phyloP scores from a whole-genome alignment of 1,139 yeast genomes.

The Sugiyamaella sp. region DNA sequence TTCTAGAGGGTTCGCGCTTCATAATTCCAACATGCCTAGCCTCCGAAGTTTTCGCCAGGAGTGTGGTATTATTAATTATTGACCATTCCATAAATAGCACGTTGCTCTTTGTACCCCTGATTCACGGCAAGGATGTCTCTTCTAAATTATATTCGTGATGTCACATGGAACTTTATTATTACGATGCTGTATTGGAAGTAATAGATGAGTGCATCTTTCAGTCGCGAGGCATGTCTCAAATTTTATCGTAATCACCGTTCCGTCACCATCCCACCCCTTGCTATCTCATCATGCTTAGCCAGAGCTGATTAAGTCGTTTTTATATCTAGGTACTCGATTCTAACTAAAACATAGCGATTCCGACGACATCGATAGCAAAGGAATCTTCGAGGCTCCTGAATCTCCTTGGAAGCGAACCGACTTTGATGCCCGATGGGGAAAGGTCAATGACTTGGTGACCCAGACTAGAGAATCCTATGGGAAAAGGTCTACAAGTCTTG shows the following conservation, averaged over 20 bases:
- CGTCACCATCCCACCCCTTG: too few relatives aligned
- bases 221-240: neutral
- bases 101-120: neutral
- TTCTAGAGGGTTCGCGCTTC: too few relatives aligned
- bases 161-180: neutral
- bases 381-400: slow-evolving; percentile 28
- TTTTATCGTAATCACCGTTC: neutral
- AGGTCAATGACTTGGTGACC: slow-evolving; percentile 5
- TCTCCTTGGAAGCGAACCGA: slow-evolving; percentile 30
- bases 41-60: too few relatives aligned
- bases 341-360: slow-evolving; percentile 18
- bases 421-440: slow-evolving; percentile 28
- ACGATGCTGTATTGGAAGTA: neutral
- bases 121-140: neutral
- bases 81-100: neutral
- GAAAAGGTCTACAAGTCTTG: slow-evolving; percentile 12
- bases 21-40: too few relatives aligned
- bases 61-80: neutral
- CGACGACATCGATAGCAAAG: slow-evolving; percentile 25
- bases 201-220: neutral
- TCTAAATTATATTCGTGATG: neutral
- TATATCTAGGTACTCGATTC: neutral
- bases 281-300: too few relatives aligned
- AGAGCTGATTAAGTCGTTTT: neutral
- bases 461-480: slow-evolving; percentile 5